A percentile compares a stretch with the other conserved stretches of the same genome.
Evolutionary conservation across 495 filamentous ascomycete species (phyloP).

Genomic region (Tuber borchii): DNA sequence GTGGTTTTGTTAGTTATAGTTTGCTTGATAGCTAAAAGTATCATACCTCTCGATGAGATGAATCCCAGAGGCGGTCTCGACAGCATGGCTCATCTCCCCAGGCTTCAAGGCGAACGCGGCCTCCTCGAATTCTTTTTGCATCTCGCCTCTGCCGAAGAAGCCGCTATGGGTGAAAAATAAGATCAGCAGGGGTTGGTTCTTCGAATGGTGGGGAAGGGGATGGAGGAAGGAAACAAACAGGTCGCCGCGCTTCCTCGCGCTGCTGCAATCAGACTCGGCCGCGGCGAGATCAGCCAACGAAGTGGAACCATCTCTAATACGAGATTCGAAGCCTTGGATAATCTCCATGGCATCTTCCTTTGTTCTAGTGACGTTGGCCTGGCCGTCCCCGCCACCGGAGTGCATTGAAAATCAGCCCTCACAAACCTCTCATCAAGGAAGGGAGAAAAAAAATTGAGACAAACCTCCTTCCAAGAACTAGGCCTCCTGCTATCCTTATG

Average conservation of each 20-base stretch:
- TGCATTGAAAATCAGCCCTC: constrained; percentile 7
- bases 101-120: constrained; percentile 80
- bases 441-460: constrained; percentile 9
- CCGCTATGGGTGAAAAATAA: constrained; percentile 50
- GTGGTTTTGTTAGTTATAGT: background rate
- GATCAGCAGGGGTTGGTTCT: background rate
- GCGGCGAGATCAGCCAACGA: constrained; percentile 72
- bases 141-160: constrained; percentile 86
- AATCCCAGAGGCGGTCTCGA: constrained; percentile 88
- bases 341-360: constrained; percentile 81
- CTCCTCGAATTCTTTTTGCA: constrained; percentile 99
- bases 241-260: constrained; percentile 86
- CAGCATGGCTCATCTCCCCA: constrained; percentile 74
- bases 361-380: constrained; percentile 71
- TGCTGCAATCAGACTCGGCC: constrained; percentile 90
- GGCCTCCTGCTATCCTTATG: constrained; percentile 79
- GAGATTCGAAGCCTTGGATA: constrained; percentile 62
- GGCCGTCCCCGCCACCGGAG: constrained; percentile 16
- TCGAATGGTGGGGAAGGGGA: background rate
- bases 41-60: constrained; percentile 90
- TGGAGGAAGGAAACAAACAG: constrained; percentile 51
- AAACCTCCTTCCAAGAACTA: constrained; percentile 77
- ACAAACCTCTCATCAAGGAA: background rate
- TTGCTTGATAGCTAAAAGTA: background rate
- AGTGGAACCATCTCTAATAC: constrained; percentile 62